These are phyloP conservation scores for Sclerotinia glacialis DNA, from an alignment of 2,329 filamentous ascomycete species.

Conservation along the genomic window DNA sequence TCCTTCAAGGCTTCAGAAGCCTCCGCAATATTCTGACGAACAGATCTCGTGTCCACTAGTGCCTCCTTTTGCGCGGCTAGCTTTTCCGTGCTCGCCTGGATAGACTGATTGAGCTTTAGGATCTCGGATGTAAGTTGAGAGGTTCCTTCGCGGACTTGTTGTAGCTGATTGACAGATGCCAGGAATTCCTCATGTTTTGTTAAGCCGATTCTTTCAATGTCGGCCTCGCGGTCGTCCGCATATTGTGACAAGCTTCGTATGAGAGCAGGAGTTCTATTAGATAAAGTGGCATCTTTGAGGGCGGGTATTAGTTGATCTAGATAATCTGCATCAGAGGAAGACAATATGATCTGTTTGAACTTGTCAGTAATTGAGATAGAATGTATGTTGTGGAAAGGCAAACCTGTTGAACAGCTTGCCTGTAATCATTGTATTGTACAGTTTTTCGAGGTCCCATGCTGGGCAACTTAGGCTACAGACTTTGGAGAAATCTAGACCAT, in stretches of 20 bases:
- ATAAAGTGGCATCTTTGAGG: slow-evolving; percentile 81
- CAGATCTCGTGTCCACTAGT: slow-evolving; percentile 84
- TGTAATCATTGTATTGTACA: slow-evolving; percentile 39
- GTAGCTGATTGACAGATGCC: slow-evolving; percentile 87
- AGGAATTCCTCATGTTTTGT: slow-evolving; percentile 98
- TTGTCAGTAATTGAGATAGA: not conserved
- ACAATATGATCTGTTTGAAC: slow-evolving; percentile 73
- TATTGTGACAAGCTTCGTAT: slow-evolving; percentile 78
- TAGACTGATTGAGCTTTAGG: slow-evolving; percentile 86
- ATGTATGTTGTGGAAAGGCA: not conserved
- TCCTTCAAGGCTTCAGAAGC: slow-evolving; percentile 84
- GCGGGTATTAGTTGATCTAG: slow-evolving; percentile 93
- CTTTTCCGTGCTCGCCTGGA: slow-evolving; percentile 91
- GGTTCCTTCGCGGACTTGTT: slow-evolving; percentile 86
- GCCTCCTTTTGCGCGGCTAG: slow-evolving; percentile 92
- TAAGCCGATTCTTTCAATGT: slow-evolving; percentile 92
- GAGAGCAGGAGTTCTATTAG: slow-evolving; percentile 69
- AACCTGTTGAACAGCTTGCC: slow-evolving; percentile 38
- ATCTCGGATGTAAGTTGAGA: slow-evolving; percentile 88
- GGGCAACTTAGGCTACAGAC: not conserved
- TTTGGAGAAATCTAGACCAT: not conserved
- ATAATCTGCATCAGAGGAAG: slow-evolving; percentile 88
- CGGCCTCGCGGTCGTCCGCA: slow-evolving; percentile 78
- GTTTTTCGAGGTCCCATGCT: slow-evolving; percentile 33
- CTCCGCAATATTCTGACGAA: slow-evolving; percentile 94